These are phyloP conservation scores for Metrosideros polymorpha DNA, from an alignment of 441 rosid species.

Conservation along the genomic window DNA sequence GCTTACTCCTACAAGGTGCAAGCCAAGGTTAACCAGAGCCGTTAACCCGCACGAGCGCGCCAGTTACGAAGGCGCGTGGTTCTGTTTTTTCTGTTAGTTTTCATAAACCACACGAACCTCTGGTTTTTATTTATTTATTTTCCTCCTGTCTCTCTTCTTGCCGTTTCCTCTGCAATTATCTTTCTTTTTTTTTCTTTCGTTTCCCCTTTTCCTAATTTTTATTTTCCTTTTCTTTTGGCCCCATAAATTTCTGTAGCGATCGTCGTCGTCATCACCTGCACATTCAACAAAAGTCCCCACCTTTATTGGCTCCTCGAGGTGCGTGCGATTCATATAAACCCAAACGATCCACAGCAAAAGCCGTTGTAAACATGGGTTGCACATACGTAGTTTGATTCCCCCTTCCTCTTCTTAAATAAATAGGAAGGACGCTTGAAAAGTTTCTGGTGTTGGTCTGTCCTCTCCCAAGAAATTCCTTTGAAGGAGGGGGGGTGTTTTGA, in stretches of 20 bases:
- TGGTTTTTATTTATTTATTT: background rate
- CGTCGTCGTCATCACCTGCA: background rate
- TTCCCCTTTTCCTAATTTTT: background rate
- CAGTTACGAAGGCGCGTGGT: background rate
- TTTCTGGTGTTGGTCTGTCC: background rate
- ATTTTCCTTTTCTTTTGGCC: background rate
- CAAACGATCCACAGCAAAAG: background rate
- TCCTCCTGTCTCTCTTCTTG: background rate
- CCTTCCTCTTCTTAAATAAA: background rate
- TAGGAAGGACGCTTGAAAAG: background rate
- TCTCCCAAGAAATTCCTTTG: background rate
- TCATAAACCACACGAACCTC: background rate
- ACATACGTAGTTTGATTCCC: background rate
- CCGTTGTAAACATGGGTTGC: background rate
- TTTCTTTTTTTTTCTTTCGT: background rate
- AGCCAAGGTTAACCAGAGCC: background rate
- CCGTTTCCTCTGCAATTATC: background rate
- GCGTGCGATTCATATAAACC: background rate
- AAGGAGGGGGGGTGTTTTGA: background rate
- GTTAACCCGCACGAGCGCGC: background rate
- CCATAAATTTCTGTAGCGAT: background rate
- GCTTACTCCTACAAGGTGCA: background rate
- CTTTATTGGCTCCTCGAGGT: background rate
- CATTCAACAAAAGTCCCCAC: background rate
- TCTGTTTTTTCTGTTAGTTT: background rate